These are phyloP conservation scores for Buddleja alternifolia DNA, from an alignment of 257 asterid genomes.

Conservation along the genomic window DNA sequence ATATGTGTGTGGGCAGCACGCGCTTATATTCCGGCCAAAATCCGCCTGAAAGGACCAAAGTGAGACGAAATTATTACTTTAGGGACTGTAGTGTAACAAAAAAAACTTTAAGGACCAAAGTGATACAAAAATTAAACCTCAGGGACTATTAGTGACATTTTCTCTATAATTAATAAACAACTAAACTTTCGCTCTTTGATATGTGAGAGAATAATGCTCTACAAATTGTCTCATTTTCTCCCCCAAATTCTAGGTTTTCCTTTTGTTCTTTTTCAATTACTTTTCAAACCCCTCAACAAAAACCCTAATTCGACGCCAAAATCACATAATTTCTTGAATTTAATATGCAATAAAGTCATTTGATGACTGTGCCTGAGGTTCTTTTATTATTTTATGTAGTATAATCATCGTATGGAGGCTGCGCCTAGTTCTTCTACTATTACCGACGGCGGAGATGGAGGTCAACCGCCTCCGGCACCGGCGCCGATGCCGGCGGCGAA, in stretches of 20 bases:
- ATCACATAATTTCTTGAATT: neutral
- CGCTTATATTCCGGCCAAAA: too few species aligned
- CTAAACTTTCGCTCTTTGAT: too few species aligned
- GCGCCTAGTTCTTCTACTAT: conserved; percentile 35
- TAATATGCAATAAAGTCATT: neutral
- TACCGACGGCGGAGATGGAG: conserved; percentile 38
- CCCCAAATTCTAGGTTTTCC: conserved; percentile 28
- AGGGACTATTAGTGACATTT: too few species aligned
- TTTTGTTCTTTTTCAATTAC: neutral
- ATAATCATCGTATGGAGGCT: conserved; percentile 32
- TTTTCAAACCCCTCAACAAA: conserved; percentile 12
- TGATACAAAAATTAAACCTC: too few species aligned
- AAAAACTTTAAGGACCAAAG: too few species aligned
- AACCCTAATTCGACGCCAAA: conserved; percentile 21
- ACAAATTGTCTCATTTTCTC: too few species aligned
- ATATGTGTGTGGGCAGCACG: too few species aligned
- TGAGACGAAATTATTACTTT: too few species aligned
- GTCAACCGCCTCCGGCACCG: conserved; percentile 40
- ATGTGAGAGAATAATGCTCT: too few species aligned
- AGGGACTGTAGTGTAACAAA: too few species aligned
- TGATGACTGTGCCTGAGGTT: conserved; percentile 8
- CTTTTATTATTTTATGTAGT: conserved; percentile 29
- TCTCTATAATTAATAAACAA: too few species aligned
- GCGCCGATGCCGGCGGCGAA: conserved; percentile 56
- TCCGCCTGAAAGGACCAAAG: too few species aligned